A percentile compares a stretch with the other conserved stretches of the same genome.
Conservation (phyloP, 2,329 filamentous ascomycete genomes). For the Colletotrichum limetticola region DNA sequence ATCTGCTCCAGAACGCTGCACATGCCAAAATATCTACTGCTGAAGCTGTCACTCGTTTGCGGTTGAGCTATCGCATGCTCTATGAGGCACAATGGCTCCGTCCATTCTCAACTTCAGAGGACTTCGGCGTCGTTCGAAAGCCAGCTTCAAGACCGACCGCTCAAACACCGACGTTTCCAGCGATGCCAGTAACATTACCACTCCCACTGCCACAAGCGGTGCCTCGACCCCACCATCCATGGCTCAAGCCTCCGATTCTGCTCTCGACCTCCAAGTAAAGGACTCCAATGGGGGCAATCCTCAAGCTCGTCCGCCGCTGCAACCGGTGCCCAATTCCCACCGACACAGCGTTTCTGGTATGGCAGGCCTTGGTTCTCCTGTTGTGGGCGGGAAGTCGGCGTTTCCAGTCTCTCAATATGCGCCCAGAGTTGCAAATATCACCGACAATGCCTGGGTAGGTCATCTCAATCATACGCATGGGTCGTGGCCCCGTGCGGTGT, state of each 20-base stretch:
- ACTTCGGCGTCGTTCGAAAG: constrained; percentile 79
- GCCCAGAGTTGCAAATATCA: constrained; percentile 81
- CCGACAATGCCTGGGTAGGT: constrained; percentile 86
- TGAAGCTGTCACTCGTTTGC: constrained; percentile 3
- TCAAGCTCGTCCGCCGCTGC: constrained; percentile 49
- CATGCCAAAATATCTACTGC: not conserved
- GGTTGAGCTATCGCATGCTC: constrained; percentile 10
- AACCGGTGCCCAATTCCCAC: constrained; percentile 56
- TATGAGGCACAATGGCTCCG: constrained; percentile 59
- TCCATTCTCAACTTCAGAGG: constrained; percentile 77
- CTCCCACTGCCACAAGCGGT: constrained; percentile 73
- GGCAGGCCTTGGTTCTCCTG: constrained; percentile 68
- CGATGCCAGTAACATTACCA: constrained; percentile 69
- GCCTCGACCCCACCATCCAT: constrained; percentile 82
- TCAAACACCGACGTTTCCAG: constrained; percentile 67
- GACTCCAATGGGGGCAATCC: constrained; percentile 43
- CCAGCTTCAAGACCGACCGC: constrained; percentile 75
- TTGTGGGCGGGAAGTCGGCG: constrained; percentile 63
- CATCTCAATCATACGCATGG: not conserved
- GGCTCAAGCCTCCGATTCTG: constrained; percentile 72
- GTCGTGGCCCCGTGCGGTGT: not conserved
- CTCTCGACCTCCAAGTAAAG: constrained; percentile 71
- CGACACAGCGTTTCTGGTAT: constrained; percentile 74
- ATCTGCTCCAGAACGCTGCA: not conserved
- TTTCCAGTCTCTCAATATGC: constrained; percentile 81